Conservation (phyloP, 306 rosid species). For the Pyrus betulifolia region DNA sequence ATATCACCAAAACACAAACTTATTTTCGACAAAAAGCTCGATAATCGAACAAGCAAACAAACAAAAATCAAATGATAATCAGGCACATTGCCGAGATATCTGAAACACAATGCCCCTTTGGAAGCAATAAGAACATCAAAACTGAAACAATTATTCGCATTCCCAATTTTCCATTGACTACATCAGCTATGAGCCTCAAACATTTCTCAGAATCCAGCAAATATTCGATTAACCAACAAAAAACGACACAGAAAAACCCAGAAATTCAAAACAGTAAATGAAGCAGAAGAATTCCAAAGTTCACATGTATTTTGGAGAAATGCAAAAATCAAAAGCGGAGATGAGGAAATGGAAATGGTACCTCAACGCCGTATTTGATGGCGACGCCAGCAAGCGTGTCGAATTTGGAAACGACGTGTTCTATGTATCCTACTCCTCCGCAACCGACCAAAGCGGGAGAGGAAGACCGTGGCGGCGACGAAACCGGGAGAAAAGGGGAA, state of each 20-base stretch:
- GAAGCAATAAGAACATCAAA: not conserved
- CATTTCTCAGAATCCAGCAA: not conserved
- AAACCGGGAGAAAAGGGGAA: conserved; percentile 4
- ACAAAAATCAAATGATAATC: not conserved
- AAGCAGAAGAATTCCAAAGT: not conserved
- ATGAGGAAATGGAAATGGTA: not conserved
- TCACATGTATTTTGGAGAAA: not conserved
- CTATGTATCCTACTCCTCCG: conserved; percentile 24
- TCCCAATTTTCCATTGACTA: not conserved
- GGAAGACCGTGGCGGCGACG: not conserved
- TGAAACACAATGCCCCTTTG: not conserved
- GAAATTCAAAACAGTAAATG: not conserved
- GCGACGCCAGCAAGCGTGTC: conserved; percentile 91
- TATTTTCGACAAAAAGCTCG: not conserved
- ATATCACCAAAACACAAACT: not conserved
- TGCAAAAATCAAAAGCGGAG: not conserved
- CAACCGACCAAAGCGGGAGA: not conserved
- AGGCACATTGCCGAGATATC: not conserved
- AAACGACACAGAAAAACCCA: not conserved
- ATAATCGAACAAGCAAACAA: not conserved
- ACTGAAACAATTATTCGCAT: not conserved
- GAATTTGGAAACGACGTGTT: conserved; percentile 64
- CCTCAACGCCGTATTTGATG: conserved; percentile 95
- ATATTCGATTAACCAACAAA: not conserved
- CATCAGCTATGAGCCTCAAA: not conserved